Conservation (phyloP, 495 filamentous ascomycete species). For the Tuber borchii region DNA sequence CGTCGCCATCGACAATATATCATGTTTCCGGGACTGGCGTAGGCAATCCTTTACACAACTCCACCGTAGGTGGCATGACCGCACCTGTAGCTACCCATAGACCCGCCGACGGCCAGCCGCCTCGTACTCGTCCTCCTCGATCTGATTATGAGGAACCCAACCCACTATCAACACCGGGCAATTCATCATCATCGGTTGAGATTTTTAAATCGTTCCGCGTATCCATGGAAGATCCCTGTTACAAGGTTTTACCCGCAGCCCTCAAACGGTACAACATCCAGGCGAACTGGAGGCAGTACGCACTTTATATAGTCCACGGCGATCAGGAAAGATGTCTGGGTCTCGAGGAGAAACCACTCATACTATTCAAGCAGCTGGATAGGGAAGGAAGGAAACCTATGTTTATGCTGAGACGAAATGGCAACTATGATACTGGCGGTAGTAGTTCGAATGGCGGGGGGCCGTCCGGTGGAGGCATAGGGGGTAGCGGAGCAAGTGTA, state of each 20-base stretch:
- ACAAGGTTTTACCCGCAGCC: conserved; percentile 92
- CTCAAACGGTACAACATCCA: conserved; percentile 98
- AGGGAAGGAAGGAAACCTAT: conserved; percentile 96
- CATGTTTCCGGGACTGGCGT: conserved; percentile 47
- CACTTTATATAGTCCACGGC: conserved; percentile 93
- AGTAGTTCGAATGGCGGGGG: conserved; percentile 10
- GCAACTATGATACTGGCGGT: conserved; percentile 28
- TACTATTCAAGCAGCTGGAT: conserved; percentile 94
- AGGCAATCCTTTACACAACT: conserved; percentile 24
- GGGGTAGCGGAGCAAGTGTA: conserved; percentile 28
- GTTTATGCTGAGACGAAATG: conserved; percentile 76
- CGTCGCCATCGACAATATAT: conserved; percentile 52
- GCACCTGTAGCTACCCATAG: conserved; percentile 21
- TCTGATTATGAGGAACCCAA: conserved; percentile 33
- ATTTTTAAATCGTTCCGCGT: conserved; percentile 98
- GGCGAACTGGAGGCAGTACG: conserved; percentile 92
- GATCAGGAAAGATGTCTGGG: conserved; percentile 93
- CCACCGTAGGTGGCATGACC: conserved; percentile 24
- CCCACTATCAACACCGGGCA: conserved; percentile 27
- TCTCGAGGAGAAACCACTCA: conserved; percentile 83
- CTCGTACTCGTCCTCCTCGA: conserved; percentile 18
- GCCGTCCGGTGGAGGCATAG: conserved; percentile 9
- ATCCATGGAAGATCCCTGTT: conserved; percentile 93
- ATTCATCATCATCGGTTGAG: conserved; percentile 48
- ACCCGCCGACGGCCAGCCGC: conserved; percentile 13